Evolutionary conservation across 176 grass and related monocot genomes (phyloP).

Genomic region (Bromus sterilis): DNA sequence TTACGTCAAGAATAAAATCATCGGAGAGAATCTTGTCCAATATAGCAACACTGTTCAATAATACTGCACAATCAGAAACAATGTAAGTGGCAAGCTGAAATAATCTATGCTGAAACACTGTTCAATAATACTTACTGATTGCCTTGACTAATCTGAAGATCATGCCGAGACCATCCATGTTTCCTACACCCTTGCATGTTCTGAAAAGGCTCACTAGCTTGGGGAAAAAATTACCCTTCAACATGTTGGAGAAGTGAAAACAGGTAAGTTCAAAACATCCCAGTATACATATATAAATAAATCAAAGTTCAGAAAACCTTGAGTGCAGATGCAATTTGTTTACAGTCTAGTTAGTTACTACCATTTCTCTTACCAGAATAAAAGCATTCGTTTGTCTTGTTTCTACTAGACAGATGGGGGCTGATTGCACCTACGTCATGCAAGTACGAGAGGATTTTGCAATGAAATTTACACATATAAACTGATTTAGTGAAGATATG

Average conservation of each 20-base stretch:
- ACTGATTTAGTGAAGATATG: neutral
- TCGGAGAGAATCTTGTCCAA: slow-evolving; percentile 76
- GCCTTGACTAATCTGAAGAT: slow-evolving; percentile 83
- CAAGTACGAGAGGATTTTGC: neutral
- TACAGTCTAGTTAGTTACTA: neutral
- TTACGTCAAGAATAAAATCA: slow-evolving; percentile 77
- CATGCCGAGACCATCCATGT: slow-evolving; percentile 62
- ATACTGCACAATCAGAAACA: slow-evolving; percentile 63
- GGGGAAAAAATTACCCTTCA: slow-evolving; percentile 76
- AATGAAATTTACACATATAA: neutral
- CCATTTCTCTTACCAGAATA: neutral
- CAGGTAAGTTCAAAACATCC: slow-evolving; percentile 11
- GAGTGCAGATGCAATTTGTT: neutral
- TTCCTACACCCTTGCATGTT: slow-evolving; percentile 59
- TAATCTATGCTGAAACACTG: neutral
- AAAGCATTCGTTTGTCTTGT: neutral
- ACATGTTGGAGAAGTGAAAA: slow-evolving; percentile 2
- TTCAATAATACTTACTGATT: slow-evolving; percentile 89
- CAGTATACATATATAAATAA: neutral
- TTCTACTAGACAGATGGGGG: neutral
- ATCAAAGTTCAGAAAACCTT: slow-evolving; percentile 19
- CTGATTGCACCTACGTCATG: neutral
- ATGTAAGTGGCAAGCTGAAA: slow-evolving; percentile 14
- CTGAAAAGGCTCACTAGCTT: slow-evolving; percentile 67
- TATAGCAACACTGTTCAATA: slow-evolving; percentile 58